These are phyloP conservation scores for Ascocoryne sarcoides DNA, from an alignment of 2,329 filamentous ascomycete genomes.

Conservation along the genomic window DNA sequence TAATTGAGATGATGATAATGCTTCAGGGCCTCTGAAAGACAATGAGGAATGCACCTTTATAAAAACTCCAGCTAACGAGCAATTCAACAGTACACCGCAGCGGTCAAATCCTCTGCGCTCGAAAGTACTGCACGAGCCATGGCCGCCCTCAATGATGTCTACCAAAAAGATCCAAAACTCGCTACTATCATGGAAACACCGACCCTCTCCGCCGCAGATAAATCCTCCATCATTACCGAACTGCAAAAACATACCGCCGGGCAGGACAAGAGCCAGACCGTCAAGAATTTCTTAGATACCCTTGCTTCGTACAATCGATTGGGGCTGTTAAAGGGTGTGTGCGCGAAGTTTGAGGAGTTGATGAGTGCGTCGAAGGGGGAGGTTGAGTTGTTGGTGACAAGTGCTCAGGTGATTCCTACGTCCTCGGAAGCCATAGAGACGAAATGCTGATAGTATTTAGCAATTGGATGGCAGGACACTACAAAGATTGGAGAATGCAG, in stretches of 20 bases:
- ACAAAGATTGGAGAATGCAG: slow-evolving; percentile 73
- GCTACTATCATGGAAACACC: slow-evolving; percentile 66
- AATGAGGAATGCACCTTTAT: too few species aligned
- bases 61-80: too few species aligned
- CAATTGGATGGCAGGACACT: slow-evolving; percentile 82
- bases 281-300: slow-evolving; percentile 89
- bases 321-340: slow-evolving; percentile 69
- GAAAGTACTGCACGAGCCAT: slow-evolving; percentile 80
- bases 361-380: slow-evolving; percentile 88
- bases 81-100: slow-evolving; percentile 95
- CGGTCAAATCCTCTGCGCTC: slow-evolving; percentile 77
- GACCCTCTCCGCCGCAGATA: slow-evolving; percentile 70
- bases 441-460: too few species aligned
- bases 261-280: slow-evolving; percentile 62
- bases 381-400: slow-evolving; percentile 86
- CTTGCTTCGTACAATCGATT: slow-evolving; percentile 96
- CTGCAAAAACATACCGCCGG: slow-evolving; percentile 72
- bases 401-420: slow-evolving; percentile 77
- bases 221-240: slow-evolving; percentile 77
- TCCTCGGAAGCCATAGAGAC: too few species aligned
- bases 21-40: too few species aligned
- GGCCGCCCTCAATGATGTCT: slow-evolving; percentile 57
- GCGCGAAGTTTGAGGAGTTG: slow-evolving; percentile 77
- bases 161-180: slow-evolving; percentile 81
- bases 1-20: slow-evolving; percentile 4